A percentile compares a stretch with the other conserved stretches of the same genome.
Evolutionary conservation across 257 asterid species (phyloP).

Genomic region (Solanum rostratum): DNA sequence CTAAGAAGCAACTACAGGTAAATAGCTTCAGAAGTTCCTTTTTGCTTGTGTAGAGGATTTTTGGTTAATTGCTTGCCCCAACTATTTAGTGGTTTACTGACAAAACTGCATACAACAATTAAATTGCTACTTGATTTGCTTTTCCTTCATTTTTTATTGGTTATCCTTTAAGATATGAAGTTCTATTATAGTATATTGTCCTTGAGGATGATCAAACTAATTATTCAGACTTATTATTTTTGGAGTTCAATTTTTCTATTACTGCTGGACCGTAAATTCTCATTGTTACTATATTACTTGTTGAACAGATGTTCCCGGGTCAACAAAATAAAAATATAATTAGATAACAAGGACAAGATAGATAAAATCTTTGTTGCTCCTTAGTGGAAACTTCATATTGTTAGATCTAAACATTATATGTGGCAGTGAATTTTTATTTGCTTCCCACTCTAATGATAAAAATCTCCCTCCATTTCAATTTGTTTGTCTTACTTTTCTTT

Average conservation of each 20-base stretch:
- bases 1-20: constrained; percentile 70
- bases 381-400: not conserved
- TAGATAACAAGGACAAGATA: not conserved
- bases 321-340: not conserved
- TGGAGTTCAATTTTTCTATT: not conserved
- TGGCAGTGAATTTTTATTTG: not conserved
- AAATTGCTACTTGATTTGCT: not conserved
- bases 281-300: not conserved
- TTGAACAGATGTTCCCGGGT: not conserved
- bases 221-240: not conserved
- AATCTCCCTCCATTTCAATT: no score
- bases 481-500: not conserved
- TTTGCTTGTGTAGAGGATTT: not conserved
- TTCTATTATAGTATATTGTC: not conserved
- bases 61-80: not conserved
- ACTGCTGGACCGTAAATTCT: not conserved
- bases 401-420: not conserved
- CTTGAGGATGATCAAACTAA: not conserved
- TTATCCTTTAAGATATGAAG: not conserved
- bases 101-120: not conserved
- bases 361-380: not conserved
- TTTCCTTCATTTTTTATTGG: not conserved
- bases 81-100: not conserved
- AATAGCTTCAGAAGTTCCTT: not conserved
- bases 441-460: not conserved